Evolutionary conservation across 148 eudicot species (phyloP), one percentile per base, ranked within the genome.

Genomic region (Silene latifolia): DNA sequence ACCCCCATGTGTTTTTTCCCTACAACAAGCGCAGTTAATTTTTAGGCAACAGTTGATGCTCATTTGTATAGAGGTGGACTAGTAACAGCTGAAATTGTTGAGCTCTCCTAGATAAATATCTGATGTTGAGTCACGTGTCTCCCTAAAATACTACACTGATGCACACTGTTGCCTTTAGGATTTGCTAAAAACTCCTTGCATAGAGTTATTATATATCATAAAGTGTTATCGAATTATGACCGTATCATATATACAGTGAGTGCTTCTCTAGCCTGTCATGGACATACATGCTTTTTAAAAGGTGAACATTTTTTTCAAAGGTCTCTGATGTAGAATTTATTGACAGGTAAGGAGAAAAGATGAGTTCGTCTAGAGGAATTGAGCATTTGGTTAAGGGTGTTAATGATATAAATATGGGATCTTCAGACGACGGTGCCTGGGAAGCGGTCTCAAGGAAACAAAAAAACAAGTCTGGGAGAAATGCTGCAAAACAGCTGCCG

Each of bases 371-470:
- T 2, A 81, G 47, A 62, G 77, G 75, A 1, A 74, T 73, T 58
- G 84, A 84, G 68, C 78, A 82, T 7, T 57, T 92, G 80, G 62
- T 69, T 32, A 79, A 68, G 68, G 84, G 79, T 76, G 79, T 89
- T 44, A 78, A 75, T 23, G 78, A 76, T 47, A 24, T 88, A 44
- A 82, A 56, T 67, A 62, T 92, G 51, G 81, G 75, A 23, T 64
- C 81, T 71, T 73, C 82, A 5, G 82, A 83, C 20, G 85, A 76
- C 32, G 90, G 88, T 14, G 81, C 59, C n/a, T 89, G 90, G 93
- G 87, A 85, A 48, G 85, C 79, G n/a, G 84, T 73, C 17, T 42
- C 56, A 0, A 82, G 75, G 69, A 90, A 86, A 60, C 69, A 81
- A 7, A 87, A 83, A 59, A 84, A 73, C 74, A 85, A 47, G 67